Evolutionary conservation across 2,329 filamentous ascomycete species (phyloP).

Genomic region (Sphaerulina musiva): DNA sequence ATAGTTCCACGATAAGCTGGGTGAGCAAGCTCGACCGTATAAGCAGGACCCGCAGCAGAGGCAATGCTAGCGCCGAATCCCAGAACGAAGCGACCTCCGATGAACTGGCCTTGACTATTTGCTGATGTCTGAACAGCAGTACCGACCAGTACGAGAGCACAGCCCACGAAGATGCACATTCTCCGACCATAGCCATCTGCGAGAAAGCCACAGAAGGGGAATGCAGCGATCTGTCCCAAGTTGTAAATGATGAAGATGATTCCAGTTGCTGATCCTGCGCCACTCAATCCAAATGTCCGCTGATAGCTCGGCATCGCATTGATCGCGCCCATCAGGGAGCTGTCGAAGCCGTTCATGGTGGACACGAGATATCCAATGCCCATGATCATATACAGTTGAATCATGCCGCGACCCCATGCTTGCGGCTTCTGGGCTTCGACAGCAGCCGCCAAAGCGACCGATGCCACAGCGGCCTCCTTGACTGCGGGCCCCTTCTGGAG

Average conservation of each 20-base stretch:
- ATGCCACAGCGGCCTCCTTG: conserved; percentile 21
- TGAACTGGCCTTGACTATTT: conserved; percentile 46
- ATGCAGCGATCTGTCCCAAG: conserved; percentile 46
- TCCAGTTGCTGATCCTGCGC: conserved; percentile 45
- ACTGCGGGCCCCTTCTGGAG: conserved; percentile 17
- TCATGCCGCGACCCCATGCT: conserved; percentile 22
- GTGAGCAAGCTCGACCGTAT: conserved; percentile 56
- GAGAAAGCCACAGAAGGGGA: conserved; percentile 40
- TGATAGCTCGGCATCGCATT: conserved; percentile 50
- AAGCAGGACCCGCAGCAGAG: conserved; percentile 55
- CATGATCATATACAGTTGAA: conserved; percentile 25
- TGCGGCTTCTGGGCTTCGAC: conserved; percentile 22
- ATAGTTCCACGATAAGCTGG: conserved; percentile 55
- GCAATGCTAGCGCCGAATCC: conserved; percentile 48
- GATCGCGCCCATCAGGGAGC: conserved; percentile 43
- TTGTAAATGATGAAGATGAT: conserved; percentile 43
- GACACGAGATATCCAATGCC: conserved; percentile 22
- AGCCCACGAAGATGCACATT: conserved; percentile 52
- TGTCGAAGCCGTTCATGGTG: conserved; percentile 29
- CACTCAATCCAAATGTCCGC: conserved; percentile 43
- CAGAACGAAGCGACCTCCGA: conserved; percentile 41
- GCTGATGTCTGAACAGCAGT: conserved; percentile 48
- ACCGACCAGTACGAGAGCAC: conserved; percentile 47
- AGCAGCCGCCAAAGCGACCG: conserved; percentile 22
- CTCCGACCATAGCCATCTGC: conserved; percentile 45